These are phyloP conservation scores for Verbascum thapsus DNA, from an alignment of 257 asterid species.

Conservation along the genomic window DNA sequence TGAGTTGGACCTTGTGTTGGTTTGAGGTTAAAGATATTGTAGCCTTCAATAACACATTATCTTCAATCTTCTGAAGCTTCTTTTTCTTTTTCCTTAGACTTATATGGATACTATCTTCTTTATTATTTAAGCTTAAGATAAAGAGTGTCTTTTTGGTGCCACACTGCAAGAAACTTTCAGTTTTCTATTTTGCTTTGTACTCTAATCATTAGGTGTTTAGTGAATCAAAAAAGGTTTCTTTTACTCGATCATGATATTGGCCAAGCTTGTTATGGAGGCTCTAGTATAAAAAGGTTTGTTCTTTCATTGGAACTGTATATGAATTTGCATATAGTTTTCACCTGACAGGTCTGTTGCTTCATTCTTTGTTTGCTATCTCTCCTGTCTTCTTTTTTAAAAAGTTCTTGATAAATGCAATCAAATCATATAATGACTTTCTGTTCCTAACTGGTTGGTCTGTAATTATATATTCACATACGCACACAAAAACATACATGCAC, in stretches of 20 bases:
- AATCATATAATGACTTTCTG: not conserved
- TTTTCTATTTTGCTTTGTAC: slow-evolving; percentile 28
- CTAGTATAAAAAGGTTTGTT: not conserved
- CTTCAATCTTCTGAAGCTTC: slow-evolving; percentile 20
- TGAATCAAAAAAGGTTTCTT: slow-evolving; percentile 1
- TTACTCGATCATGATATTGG: slow-evolving; percentile 11
- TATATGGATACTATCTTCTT: not conserved
- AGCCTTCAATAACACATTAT: slow-evolving; percentile 8
- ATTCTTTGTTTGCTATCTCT: slow-evolving; percentile 11
- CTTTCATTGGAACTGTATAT: slow-evolving; percentile 21
- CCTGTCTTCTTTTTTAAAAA: slow-evolving; percentile 2
- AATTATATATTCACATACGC: no score
- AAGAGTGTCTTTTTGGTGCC: slow-evolving; percentile 6
- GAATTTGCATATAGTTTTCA: slow-evolving; percentile 8
- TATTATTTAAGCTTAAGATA: slow-evolving; percentile 8
- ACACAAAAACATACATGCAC: slow-evolving; percentile 16
- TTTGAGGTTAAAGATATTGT: slow-evolving; percentile 17
- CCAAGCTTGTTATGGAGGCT: slow-evolving; percentile 16
- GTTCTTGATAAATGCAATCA: not conserved
- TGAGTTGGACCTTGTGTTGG: slow-evolving; percentile 2
- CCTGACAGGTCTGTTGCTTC: slow-evolving; percentile 2
- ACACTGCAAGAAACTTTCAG: not conserved
- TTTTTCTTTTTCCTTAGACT: slow-evolving; percentile 3
- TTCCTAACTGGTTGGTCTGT: not conserved
- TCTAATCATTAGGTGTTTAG: slow-evolving; percentile 13